These are phyloP conservation scores for Yarrowia yakushimensis DNA, from an alignment of 805 yeast genomes.

Conservation along the genomic window DNA sequence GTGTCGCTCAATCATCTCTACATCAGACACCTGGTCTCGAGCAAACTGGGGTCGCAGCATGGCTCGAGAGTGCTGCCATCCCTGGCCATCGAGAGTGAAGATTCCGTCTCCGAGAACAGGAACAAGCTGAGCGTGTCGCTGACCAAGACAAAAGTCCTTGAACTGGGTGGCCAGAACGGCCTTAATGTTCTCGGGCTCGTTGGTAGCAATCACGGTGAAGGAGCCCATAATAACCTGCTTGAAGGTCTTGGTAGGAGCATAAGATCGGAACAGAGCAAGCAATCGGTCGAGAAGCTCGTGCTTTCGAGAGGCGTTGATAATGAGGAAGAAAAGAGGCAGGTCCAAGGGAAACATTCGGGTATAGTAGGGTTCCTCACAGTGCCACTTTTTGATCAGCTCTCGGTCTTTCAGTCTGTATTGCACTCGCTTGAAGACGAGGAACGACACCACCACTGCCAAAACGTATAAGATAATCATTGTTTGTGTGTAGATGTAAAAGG, in stretches of 20 bases:
- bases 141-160: conserved; percentile 36
- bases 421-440: conserved; percentile 11
- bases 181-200: conserved; percentile 38
- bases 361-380: conserved; percentile 21
- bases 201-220: conserved; percentile 28
- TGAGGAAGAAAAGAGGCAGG: conserved; percentile 9
- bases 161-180: conserved; percentile 37
- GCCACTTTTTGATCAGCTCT: conserved; percentile 17
- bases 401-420: background rate
- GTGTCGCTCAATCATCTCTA: conserved; percentile 34
- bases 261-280: background rate
- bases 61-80: conserved; percentile 41
- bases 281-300: conserved; percentile 5
- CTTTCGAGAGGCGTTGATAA: conserved; percentile 3
- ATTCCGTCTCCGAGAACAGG: conserved; percentile 40
- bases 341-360: conserved; percentile 10
- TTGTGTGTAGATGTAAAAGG: background rate
- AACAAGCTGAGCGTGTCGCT: conserved; percentile 32
- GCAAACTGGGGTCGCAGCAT: conserved; percentile 40
- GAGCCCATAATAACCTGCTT: conserved; percentile 16
- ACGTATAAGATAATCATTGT: conserved; percentile 22
- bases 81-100: conserved; percentile 38
- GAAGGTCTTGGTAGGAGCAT: conserved; percentile 16
- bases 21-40: conserved; percentile 36
- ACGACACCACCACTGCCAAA: conserved; percentile 10